phyloP scores from a whole-genome alignment of 2,329 filamentous ascomycete genomes.

The Calonectria fujianensis region DNA sequence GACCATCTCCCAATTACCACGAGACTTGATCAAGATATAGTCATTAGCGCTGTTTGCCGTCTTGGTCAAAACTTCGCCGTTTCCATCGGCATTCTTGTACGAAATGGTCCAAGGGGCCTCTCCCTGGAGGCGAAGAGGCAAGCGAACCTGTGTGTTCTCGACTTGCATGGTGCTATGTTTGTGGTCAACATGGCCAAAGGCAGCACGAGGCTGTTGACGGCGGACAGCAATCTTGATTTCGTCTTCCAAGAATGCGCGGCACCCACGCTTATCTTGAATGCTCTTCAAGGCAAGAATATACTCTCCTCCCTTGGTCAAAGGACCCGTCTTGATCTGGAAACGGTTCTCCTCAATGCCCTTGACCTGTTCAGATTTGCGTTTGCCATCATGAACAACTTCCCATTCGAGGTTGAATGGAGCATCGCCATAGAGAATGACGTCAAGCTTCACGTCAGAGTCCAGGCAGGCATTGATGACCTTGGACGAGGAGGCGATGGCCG shows the following conservation, averaged over 20 bases:
- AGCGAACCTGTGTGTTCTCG: conserved; percentile 81
- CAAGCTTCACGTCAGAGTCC: conserved; percentile 84
- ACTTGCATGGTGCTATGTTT: conserved; percentile 84
- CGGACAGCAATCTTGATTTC: conserved; percentile 90
- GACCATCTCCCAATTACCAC: conserved; percentile 87
- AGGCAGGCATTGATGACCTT: conserved; percentile 83
- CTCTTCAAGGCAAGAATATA: conserved; percentile 91
- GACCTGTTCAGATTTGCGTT: conserved; percentile 81
- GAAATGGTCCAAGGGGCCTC: conserved; percentile 88
- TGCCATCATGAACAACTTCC: conserved; percentile 92
- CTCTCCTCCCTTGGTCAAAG: conserved; percentile 87
- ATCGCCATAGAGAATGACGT: conserved; percentile 86
- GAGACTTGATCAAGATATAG: conserved; percentile 77
- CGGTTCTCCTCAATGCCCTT: conserved; percentile 77
- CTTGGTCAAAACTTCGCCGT: conserved; percentile 66
- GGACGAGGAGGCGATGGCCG: conserved; percentile 77
- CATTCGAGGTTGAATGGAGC: conserved; percentile 93
- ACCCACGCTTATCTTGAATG: conserved; percentile 89
- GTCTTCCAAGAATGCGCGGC: conserved; percentile 89
- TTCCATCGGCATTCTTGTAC: conserved; percentile 81
- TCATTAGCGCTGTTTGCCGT: conserved; percentile 78
- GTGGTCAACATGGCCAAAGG: conserved; percentile 90
- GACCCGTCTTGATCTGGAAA: conserved; percentile 84
- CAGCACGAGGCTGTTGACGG: conserved; percentile 89
- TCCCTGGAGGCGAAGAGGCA: conserved; percentile 91